Evolutionary conservation across 495 filamentous ascomycete genomes (phyloP).

Genomic region (Parachaetomium inaequale): DNA sequence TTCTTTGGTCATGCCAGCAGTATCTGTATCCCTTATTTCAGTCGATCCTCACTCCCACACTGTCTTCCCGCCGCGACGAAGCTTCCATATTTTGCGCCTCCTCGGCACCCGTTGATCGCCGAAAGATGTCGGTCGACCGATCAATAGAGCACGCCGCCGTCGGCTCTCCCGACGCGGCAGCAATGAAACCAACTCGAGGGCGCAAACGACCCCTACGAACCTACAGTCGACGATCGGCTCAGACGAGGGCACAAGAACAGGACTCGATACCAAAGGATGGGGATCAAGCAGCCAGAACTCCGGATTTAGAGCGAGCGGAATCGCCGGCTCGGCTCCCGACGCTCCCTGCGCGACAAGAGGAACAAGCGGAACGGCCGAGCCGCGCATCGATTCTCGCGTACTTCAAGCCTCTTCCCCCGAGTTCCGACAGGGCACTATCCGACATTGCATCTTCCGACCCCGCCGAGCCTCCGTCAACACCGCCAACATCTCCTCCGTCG

Average conservation of each 20-base stretch:
- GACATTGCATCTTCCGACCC: constrained; percentile 7
- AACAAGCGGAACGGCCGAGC: constrained; percentile 21
- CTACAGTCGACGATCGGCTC: constrained; percentile 39
- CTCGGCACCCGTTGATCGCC: neutral
- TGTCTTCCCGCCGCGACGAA: neutral
- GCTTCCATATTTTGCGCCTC: neutral
- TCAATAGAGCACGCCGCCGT: neutral
- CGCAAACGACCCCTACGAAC: constrained; percentile 42
- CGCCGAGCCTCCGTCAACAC: constrained; percentile 2
- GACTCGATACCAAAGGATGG: constrained; percentile 3
- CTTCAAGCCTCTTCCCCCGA: constrained; percentile 34
- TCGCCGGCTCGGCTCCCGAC: neutral
- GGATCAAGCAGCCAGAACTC: neutral
- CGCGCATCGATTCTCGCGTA: constrained; percentile 43
- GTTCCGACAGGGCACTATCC: constrained; percentile 13
- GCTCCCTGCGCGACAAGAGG: neutral
- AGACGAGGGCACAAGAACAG: constrained; percentile 20
- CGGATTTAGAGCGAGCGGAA: neutral
- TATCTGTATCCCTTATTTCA: neutral
- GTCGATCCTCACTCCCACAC: neutral
- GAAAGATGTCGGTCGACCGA: constrained; percentile 6
- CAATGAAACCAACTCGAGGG: neutral
- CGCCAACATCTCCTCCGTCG: constrained; percentile 11
- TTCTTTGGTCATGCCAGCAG: neutral
- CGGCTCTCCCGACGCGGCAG: neutral